These are phyloP conservation scores for Lyophyllum semitale DNA, from an alignment of 768 basidiomycete genomes.

Conservation along the genomic window DNA sequence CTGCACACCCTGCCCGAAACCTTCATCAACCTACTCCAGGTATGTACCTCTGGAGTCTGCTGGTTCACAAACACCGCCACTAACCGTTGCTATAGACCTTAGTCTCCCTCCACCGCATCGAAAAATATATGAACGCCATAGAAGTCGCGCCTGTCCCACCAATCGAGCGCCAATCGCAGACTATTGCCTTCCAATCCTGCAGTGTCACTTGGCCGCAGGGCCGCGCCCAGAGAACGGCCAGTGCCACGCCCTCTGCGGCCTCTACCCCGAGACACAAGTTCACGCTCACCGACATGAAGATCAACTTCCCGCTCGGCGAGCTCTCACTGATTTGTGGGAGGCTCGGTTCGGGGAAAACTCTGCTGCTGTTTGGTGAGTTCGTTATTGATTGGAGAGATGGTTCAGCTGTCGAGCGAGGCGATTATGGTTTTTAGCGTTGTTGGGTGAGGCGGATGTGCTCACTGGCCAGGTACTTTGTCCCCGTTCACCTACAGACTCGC, in stretches of 20 bases:
- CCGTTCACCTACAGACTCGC: slow-evolving; percentile 77
- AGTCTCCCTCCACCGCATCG: slow-evolving; percentile 87
- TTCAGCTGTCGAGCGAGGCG: background rate
- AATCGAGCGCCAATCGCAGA: too few species aligned
- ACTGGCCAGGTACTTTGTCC: slow-evolving; percentile 83
- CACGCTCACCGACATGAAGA: slow-evolving; percentile 71
- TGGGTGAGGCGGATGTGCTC: slow-evolving; percentile 87
- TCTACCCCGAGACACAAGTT: slow-evolving; percentile 68
- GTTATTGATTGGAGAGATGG: background rate
- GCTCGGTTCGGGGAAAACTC: too few species aligned
- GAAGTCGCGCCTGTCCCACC: too few species aligned
- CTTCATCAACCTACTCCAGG: too few species aligned
- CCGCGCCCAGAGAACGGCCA: slow-evolving; percentile 39
- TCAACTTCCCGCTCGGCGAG: slow-evolving; percentile 79
- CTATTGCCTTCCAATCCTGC: too few species aligned
- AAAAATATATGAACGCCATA: slow-evolving; percentile 80
- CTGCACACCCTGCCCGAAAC: too few species aligned
- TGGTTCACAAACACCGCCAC: too few species aligned
- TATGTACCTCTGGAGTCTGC: too few species aligned
- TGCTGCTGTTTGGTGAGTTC: slow-evolving; percentile 62
- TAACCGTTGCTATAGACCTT: too few species aligned
- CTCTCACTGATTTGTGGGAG: slow-evolving; percentile 90
- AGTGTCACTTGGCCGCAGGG: slow-evolving; percentile 92
- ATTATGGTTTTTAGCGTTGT: slow-evolving; percentile 49
- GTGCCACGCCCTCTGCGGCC: slow-evolving; percentile 47